A percentile compares a stretch with the other conserved stretches of the same genome.
These are phyloP conservation scores for Daedalea quercina DNA, from an alignment of 768 basidiomycete species.

Conservation along the genomic window DNA sequence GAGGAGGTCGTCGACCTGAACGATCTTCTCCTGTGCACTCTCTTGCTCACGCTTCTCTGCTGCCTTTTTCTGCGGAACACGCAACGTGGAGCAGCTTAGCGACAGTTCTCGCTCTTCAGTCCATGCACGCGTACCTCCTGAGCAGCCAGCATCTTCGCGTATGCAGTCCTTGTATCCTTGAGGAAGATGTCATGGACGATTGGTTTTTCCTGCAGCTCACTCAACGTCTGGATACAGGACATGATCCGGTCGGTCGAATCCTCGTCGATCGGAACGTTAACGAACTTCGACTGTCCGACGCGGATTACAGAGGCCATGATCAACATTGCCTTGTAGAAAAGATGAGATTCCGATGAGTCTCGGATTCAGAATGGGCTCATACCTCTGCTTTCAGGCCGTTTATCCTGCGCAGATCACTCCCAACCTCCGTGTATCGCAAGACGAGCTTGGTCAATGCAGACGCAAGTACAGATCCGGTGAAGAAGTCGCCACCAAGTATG, in stretches of 20 bases:
- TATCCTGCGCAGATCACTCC: conserved; percentile 40
- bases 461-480: conserved; percentile 89
- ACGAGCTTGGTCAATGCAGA: conserved; percentile 88
- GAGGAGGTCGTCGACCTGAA: conserved; percentile 92
- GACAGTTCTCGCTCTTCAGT: background rate
- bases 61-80: conserved; percentile 63
- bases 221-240: conserved; percentile 91
- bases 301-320: conserved; percentile 98
- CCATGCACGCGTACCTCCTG: conserved; percentile 61
- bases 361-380: too few relatives aligned
- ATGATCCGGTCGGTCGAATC: conserved; percentile 95
- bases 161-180: conserved; percentile 85
- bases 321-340: conserved; percentile 67
- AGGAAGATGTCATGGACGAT: conserved; percentile 69
- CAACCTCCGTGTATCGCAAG: conserved; percentile 56
- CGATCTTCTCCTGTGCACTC: conserved; percentile 50
- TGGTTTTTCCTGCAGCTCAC: conserved; percentile 56
- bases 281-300: conserved; percentile 95
- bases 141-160: conserved; percentile 90
- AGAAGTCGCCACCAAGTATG: conserved; percentile 94
- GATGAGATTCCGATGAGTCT: too few relatives aligned
- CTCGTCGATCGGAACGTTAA: conserved; percentile 93
- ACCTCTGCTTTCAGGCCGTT: conserved; percentile 88
- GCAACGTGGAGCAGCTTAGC: background rate
- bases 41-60: conserved; percentile 88